Evolutionary conservation across 306 rosid species (phyloP).

Genomic region (Lotus japonicus): DNA sequence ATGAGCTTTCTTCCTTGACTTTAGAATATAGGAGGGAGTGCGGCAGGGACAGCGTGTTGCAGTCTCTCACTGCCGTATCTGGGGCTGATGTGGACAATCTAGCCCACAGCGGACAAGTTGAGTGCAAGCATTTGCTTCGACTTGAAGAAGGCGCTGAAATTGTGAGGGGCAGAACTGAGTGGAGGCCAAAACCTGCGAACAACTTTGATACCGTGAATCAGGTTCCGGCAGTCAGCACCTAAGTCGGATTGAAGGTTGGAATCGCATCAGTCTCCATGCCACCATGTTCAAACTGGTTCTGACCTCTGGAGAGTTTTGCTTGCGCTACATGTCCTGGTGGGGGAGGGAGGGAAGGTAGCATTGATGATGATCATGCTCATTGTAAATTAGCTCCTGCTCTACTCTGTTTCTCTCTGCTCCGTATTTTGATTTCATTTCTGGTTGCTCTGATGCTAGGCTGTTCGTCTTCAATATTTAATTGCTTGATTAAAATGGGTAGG

Average conservation of each 20-base stretch:
- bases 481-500: conserved; percentile 33
- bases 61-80: conserved; percentile 68
- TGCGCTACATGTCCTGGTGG: conserved; percentile 32
- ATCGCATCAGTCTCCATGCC: conserved; percentile 15
- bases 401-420: conserved; percentile 13
- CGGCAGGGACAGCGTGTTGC: conserved; percentile 91
- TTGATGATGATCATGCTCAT: conserved; percentile 27
- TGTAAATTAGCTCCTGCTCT: conserved; percentile 57
- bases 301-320: conserved; percentile 41
- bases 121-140: conserved; percentile 92
- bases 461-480: conserved; percentile 33
- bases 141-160: conserved; percentile 84
- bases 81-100: conserved; percentile 44
- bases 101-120: conserved; percentile 47
- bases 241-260: conserved; percentile 29
- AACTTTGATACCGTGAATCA: conserved; percentile 36
- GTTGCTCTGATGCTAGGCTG: conserved; percentile 35
- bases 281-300: conserved; percentile 18
- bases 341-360: conserved; percentile 29
- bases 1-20: conserved; percentile 69
- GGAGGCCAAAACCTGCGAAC: conserved; percentile 76
- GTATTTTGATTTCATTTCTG: conserved; percentile 23
- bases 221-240: conserved; percentile 57
- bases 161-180: conserved; percentile 83
- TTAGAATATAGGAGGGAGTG: conserved; percentile 98